These are phyloP conservation scores for Adiantum capillusveneris DNA, from an alignment of 75 land plant genomes.

Conservation along the genomic window DNA sequence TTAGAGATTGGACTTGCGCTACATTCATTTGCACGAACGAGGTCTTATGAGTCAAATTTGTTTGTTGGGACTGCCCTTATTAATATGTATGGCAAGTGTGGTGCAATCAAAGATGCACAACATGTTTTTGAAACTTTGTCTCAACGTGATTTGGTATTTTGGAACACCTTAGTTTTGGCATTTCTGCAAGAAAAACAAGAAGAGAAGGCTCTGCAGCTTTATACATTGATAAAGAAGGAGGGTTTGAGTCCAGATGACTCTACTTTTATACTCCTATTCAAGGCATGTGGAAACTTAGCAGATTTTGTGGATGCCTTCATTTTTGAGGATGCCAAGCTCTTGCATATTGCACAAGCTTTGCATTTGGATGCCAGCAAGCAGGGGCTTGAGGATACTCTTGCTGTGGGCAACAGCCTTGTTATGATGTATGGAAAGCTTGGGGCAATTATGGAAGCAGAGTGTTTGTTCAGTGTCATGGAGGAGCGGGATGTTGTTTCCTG, in stretches of 20 bases:
- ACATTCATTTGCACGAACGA: too few relatives aligned
- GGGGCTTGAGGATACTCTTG: conserved; percentile 19
- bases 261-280: too few relatives aligned
- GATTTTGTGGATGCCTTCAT: neutral
- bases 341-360: conserved; percentile 13
- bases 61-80: too few relatives aligned
- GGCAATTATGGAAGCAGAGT: conserved; percentile 8
- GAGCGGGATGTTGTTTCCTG: conserved; percentile 22
- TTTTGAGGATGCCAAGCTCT: too few relatives aligned
- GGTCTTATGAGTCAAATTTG: too few relatives aligned
- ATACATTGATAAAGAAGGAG: too few relatives aligned
- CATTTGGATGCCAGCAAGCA: conserved; percentile 28
- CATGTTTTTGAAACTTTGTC: neutral
- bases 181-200: neutral
- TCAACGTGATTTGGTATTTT: neutral
- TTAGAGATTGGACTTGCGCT: too few relatives aligned
- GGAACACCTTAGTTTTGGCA: neutral
- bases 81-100: conserved; percentile 6
- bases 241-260: too few relatives aligned
- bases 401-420: conserved; percentile 29
- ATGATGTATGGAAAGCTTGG: conserved; percentile 27
- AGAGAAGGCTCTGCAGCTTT: neutral
- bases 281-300: neutral
- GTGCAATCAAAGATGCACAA: neutral
- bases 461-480: conserved; percentile 1